Conservation (phyloP, 1,284 basidiomycete species). For the Boletus mariae region DNA sequence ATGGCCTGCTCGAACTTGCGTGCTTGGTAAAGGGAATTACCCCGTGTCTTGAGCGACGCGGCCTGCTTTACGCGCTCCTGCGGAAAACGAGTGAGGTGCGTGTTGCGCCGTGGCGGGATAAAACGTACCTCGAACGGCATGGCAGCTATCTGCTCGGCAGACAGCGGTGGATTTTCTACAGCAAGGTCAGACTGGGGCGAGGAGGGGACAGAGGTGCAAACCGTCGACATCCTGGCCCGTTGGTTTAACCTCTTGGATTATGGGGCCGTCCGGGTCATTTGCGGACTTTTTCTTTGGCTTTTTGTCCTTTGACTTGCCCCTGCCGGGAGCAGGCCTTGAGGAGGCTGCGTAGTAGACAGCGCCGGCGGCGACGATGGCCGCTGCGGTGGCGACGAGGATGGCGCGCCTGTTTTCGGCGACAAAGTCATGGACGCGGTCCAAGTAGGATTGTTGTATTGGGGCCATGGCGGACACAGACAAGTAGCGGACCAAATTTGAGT, state of each 20-base stretch:
- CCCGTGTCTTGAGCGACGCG: slow-evolving; percentile 80
- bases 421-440: slow-evolving; percentile 68
- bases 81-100: slow-evolving; percentile 11
- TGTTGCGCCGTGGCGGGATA: not conserved
- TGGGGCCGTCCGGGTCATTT: slow-evolving; percentile 59
- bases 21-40: slow-evolving; percentile 85
- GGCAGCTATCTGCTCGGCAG: slow-evolving; percentile 52
- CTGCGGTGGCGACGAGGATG: slow-evolving; percentile 64
- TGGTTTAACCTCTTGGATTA: slow-evolving; percentile 67
- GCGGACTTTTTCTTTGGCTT: slow-evolving; percentile 54
- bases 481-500: slow-evolving; percentile 8
- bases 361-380: slow-evolving; percentile 70
- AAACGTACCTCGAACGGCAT: slow-evolving; percentile 52
- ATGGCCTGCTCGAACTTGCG: slow-evolving; percentile 79
- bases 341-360: slow-evolving; percentile 74
- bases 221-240: slow-evolving; percentile 39
- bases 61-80: slow-evolving; percentile 79
- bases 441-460: slow-evolving; percentile 33
- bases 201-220: slow-evolving; percentile 12
- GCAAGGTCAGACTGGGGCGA: slow-evolving; percentile 2
- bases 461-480: slow-evolving; percentile 18
- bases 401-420: slow-evolving; percentile 73
- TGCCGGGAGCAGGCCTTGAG: slow-evolving; percentile 34
- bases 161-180: slow-evolving; percentile 40
- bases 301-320: slow-evolving; percentile 50